These are phyloP conservation scores for Haplosporangium sp. DNA, from an alignment of 371 early-diverging fungal genomes.

Conservation along the genomic window DNA sequence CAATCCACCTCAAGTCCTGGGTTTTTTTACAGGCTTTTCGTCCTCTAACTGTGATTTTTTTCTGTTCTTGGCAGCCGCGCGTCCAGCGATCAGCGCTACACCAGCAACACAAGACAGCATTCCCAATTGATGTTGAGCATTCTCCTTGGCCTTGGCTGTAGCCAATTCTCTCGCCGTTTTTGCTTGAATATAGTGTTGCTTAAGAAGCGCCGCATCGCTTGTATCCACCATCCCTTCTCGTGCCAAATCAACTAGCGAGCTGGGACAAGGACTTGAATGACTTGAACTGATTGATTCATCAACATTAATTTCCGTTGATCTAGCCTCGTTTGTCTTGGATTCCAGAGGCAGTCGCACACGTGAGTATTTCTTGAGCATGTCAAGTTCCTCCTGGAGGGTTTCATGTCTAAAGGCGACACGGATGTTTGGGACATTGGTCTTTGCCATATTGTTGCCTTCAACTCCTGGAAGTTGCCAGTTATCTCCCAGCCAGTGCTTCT, in stretches of 20 bases:
- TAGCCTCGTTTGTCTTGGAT: neutral
- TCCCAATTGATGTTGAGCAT: constrained; percentile 14
- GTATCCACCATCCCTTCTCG: constrained; percentile 13
- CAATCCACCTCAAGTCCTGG: neutral
- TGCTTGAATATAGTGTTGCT: constrained; percentile 8
- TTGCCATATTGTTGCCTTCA: constrained; percentile 90
- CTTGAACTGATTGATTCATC: neutral
- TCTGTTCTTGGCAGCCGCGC: constrained; percentile 21
- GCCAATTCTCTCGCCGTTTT: constrained; percentile 1
- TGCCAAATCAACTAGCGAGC: neutral
- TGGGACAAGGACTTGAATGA: neutral
- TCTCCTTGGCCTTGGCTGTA: neutral
- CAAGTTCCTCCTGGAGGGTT: constrained; percentile 87
- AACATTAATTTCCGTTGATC: neutral
- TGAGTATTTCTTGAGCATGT: constrained; percentile 62
- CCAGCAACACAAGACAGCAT: constrained; percentile 19
- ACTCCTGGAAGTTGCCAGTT: constrained; percentile 83
- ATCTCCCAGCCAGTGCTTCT: constrained; percentile 95
- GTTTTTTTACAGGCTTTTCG: neutral
- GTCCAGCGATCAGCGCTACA: constrained; percentile 17
- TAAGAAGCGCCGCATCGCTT: constrained; percentile 14
- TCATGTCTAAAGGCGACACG: constrained; percentile 90
- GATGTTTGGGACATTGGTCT: constrained; percentile 96
- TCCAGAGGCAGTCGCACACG: neutral
- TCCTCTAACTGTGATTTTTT: constrained; percentile 10